phyloP scores from a whole-genome alignment of 1,139 yeast species.

The Martiniozyma asiatica region DNA sequence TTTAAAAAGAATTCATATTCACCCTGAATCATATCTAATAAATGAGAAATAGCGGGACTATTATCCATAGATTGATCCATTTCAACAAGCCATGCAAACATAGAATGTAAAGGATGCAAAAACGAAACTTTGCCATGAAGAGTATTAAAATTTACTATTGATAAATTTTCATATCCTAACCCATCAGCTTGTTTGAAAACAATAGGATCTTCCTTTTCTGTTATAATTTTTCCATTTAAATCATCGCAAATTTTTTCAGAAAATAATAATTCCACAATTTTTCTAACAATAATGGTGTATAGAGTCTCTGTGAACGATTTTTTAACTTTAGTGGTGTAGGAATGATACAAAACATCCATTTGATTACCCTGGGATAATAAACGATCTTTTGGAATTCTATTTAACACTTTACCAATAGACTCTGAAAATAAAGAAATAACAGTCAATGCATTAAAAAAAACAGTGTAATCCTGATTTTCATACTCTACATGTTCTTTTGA shows the following conservation, averaged over 20 bases:
- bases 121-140: constrained; percentile 47
- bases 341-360: constrained; percentile 12
- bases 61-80: constrained; percentile 25
- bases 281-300: constrained; percentile 10
- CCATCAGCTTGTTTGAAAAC: constrained; percentile 10
- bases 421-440: constrained; percentile 57
- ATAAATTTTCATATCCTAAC: too few species aligned
- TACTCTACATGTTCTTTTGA: constrained; percentile 79
- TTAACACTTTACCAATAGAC: constrained; percentile 38
- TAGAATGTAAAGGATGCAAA: constrained; percentile 71
- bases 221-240: constrained; percentile 4
- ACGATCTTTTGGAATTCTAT: constrained; percentile 18
- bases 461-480: constrained; percentile 77
- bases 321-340: constrained; percentile 11
- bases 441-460: constrained; percentile 68
- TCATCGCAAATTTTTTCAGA: constrained; percentile 4
- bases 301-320: constrained; percentile 13
- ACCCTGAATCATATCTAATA: constrained; percentile 12
- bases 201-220: constrained; percentile 16
- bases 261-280: constrained; percentile 9
- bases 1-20: constrained; percentile 10
- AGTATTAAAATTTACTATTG: constrained; percentile 28
- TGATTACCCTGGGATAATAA: constrained; percentile 12
- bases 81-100: constrained; percentile 61
- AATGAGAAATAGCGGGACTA: constrained; percentile 10